phyloP scores from a whole-genome alignment of 306 rosid genomes.

The Gillenia trifoliata region DNA sequence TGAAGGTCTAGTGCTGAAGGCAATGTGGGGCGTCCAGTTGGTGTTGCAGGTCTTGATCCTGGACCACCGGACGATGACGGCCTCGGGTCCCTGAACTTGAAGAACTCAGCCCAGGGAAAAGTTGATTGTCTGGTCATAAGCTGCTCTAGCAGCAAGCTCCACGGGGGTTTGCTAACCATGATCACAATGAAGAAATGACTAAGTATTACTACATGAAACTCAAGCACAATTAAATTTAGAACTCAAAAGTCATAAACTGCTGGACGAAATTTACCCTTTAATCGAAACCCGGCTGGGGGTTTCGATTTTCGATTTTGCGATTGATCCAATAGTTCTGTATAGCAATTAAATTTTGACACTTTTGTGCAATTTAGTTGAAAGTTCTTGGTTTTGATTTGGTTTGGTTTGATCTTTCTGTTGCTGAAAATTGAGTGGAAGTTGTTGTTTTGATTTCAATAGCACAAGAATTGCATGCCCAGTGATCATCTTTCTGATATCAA shows the following conservation, averaged over 20 bases:
- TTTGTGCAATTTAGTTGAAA: background rate
- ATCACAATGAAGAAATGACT: conserved; percentile 36
- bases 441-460: too few species aligned
- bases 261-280: too few species aligned
- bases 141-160: conserved; percentile 54
- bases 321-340: background rate
- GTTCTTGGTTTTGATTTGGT: background rate
- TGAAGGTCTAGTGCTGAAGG: conserved; percentile 48
- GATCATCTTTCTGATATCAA: background rate
- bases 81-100: conserved; percentile 63
- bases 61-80: conserved; percentile 92
- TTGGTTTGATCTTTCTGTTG: background rate
- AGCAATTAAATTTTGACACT: background rate
- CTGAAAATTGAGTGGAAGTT: too few species aligned
- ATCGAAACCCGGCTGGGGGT: too few species aligned
- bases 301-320: too few species aligned
- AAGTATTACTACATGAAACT: conserved; percentile 14
- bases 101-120: conserved; percentile 74
- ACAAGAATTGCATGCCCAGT: background rate
- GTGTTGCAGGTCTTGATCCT: conserved; percentile 82
- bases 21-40: conserved; percentile 71
- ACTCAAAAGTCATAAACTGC: background rate
- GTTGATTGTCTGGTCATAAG: conserved; percentile 54
- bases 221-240: conserved; percentile 12
- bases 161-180: conserved; percentile 72